phyloP scores from a whole-genome alignment of 176 grass and related monocot genomes.

The Paspalum notatum region DNA sequence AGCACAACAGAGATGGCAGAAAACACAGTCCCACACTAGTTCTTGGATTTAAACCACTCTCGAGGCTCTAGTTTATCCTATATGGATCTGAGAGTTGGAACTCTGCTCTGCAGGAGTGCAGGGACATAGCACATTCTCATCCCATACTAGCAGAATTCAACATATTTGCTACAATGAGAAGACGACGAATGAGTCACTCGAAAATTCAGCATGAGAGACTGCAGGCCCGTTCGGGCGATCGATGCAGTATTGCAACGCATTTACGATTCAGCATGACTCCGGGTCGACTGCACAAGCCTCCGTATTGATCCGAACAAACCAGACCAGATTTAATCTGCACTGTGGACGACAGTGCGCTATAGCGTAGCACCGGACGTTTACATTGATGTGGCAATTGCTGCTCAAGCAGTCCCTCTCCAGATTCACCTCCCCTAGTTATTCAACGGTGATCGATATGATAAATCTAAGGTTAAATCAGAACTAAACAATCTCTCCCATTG shows the following conservation, averaged over 20 bases:
- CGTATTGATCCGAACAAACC: neutral
- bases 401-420: neutral
- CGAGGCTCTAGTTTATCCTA: no score
- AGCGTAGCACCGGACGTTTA: neutral
- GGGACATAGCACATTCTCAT: no score
- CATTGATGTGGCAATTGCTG: neutral
- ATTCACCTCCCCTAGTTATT: neutral
- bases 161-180: no score
- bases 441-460: neutral
- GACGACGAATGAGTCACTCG: neutral
- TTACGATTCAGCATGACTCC: slow-evolving; percentile 23
- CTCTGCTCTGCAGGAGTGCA: no score
- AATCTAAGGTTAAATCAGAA: neutral
- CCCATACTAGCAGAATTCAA: no score
- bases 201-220: neutral
- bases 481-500: neutral
- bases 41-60: no score
- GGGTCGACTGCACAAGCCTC: neutral
- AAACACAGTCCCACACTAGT: no score
- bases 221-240: neutral
- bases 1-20: no score
- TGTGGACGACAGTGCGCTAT: slow-evolving; percentile 21
- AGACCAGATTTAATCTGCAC: slow-evolving; percentile 26
- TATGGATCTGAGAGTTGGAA: no score
- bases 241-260: slow-evolving; percentile 17